A percentile compares a stretch with the other conserved stretches of the same genome.
phyloP scores from a whole-genome alignment of 164 flowering plant species.

The Piper betle region DNA sequence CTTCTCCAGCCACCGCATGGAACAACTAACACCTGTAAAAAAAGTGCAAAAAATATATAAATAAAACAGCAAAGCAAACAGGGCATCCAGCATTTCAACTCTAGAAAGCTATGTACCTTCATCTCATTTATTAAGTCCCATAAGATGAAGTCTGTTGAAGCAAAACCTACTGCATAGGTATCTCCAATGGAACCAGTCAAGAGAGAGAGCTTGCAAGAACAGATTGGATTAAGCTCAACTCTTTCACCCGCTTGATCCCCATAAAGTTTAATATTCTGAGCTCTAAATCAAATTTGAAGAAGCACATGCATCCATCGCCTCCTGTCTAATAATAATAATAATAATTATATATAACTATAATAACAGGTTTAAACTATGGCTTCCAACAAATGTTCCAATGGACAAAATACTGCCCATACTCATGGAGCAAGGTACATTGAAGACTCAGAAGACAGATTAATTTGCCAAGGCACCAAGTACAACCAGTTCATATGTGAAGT shows the following conservation, averaged over 20 bases:
- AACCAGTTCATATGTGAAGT: too few species aligned
- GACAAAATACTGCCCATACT: background rate
- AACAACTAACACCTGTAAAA: conserved; percentile 53
- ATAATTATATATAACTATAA: background rate
- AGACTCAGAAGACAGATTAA: too few species aligned
- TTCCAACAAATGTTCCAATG: background rate
- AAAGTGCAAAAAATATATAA: background rate
- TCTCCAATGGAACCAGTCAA: conserved; percentile 23
- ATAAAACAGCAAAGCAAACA: background rate
- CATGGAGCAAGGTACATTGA: too few species aligned
- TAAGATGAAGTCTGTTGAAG: conserved; percentile 72
- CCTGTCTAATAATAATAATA: conserved; percentile 53
- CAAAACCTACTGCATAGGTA: conserved; percentile 71
- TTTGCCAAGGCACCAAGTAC: background rate
- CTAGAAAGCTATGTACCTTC: conserved; percentile 35
- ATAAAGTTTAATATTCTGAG: conserved; percentile 42
- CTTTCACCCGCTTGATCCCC: conserved; percentile 91
- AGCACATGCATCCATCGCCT: conserved; percentile 93
- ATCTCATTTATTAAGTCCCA: conserved; percentile 62
- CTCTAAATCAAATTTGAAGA: conserved; percentile 40
- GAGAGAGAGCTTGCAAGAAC: conserved; percentile 24
- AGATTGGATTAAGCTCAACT: conserved; percentile 63
- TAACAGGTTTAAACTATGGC: background rate
- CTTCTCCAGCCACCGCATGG: conserved; percentile 99
- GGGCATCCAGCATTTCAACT: background rate